Evolutionary conservation across 1,284 basidiomycete genomes (phyloP).

Genomic region (Coniophora puteana): DNA sequence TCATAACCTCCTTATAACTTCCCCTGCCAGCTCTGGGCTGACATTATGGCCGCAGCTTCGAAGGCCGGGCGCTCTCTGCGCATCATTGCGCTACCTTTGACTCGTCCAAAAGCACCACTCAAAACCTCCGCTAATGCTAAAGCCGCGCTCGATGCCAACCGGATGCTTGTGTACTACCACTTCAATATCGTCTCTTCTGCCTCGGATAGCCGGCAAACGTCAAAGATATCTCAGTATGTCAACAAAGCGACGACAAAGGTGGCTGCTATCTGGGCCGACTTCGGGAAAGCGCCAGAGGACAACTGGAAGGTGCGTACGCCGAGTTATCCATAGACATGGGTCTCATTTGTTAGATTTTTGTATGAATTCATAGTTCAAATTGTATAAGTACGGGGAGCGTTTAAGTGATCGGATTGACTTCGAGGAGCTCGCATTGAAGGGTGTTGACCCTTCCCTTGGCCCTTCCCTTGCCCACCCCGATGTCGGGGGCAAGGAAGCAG

Average conservation of each 20-base stretch:
- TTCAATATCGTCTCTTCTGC: slow-evolving; percentile 30
- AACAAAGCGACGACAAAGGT: slow-evolving; percentile 50
- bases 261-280: slow-evolving; percentile 52
- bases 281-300: slow-evolving; percentile 58
- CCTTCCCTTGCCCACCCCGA: slow-evolving; percentile 35
- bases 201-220: background rate
- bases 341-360: slow-evolving; percentile 6
- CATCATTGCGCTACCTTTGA: slow-evolving; percentile 45
- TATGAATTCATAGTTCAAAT: slow-evolving; percentile 41
- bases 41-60: slow-evolving; percentile 21
- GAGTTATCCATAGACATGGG: background rate
- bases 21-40: too few species aligned
- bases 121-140: slow-evolving; percentile 11
- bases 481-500: slow-evolving; percentile 12
- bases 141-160: slow-evolving; percentile 13
- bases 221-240: slow-evolving; percentile 19
- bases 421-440: slow-evolving; percentile 70
- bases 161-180: slow-evolving; percentile 42
- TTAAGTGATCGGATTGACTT: slow-evolving; percentile 69
- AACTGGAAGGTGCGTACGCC: slow-evolving; percentile 61
- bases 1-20: too few species aligned
- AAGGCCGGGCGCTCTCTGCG: slow-evolving; percentile 34
- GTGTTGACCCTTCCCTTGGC: slow-evolving; percentile 63
- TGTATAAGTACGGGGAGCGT: slow-evolving; percentile 61
- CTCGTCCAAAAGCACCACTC: slow-evolving; percentile 17